Conservation (phyloP, 164 flowering plant genomes). For the Magnolia sinica region DNA sequence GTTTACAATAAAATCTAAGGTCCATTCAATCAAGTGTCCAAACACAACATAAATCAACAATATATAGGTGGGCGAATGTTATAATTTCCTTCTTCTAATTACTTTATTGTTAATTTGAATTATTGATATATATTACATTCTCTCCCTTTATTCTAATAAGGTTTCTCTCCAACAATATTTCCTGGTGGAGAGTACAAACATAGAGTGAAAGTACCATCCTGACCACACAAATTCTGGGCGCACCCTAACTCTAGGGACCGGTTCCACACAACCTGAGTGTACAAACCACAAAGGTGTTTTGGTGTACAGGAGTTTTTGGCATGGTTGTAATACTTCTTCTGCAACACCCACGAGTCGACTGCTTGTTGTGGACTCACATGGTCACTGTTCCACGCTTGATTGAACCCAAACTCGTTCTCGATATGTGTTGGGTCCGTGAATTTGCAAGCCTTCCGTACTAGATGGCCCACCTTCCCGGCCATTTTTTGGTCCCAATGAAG, state of each 20-base stretch:
- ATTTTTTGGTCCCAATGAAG: slow-evolving; percentile 52
- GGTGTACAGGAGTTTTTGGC: slow-evolving; percentile 41
- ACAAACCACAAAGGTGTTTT: slow-evolving; percentile 34
- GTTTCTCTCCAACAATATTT: neutral
- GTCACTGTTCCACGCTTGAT: slow-evolving; percentile 52
- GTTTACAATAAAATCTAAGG: too few species aligned
- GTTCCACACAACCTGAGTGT: slow-evolving; percentile 72
- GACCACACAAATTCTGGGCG: neutral
- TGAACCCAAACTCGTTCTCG: slow-evolving; percentile 16
- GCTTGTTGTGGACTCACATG: slow-evolving; percentile 26
- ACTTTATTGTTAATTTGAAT: too few species aligned
- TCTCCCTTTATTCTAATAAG: neutral
- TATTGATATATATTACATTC: too few species aligned
- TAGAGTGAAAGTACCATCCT: neutral
- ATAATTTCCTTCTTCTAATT: too few species aligned
- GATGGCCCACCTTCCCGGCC: slow-evolving; percentile 30
- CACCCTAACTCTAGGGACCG: neutral
- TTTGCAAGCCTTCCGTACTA: slow-evolving; percentile 43
- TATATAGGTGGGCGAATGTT: too few species aligned
- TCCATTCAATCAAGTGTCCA: too few species aligned
- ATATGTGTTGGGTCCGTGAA: slow-evolving; percentile 28
- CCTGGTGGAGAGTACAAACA: neutral
- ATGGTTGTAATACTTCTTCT: slow-evolving; percentile 53
- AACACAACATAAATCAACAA: too few species aligned
- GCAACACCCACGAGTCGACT: slow-evolving; percentile 55